phyloP scores from a whole-genome alignment of 2,329 filamentous ascomycete species.

The Ascochyta lentis region DNA sequence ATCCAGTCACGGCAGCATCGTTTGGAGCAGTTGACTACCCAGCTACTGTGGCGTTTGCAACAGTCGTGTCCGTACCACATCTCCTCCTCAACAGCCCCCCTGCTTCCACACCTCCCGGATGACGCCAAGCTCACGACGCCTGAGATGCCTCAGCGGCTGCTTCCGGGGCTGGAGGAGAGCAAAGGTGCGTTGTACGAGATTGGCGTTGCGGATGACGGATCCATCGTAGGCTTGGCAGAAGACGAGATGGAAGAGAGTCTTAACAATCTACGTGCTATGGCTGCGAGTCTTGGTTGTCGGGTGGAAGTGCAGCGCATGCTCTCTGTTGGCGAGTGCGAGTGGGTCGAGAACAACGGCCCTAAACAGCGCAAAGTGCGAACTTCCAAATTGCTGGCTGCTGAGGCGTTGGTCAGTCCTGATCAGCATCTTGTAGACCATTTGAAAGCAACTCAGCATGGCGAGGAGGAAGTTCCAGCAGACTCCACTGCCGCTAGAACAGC shows the following conservation, averaged over 20 bases:
- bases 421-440: conserved; percentile 35
- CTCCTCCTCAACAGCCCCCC: conserved; percentile 75
- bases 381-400: conserved; percentile 79
- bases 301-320: conserved; percentile 84
- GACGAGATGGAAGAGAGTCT: conserved; percentile 95
- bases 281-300: conserved; percentile 85
- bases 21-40: conserved; percentile 90
- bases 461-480: neutral
- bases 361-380: conserved; percentile 23
- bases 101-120: conserved; percentile 78
- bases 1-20: conserved; percentile 80
- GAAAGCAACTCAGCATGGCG: conserved; percentile 18
- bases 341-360: conserved; percentile 59
- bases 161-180: conserved; percentile 87
- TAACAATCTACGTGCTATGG: conserved; percentile 85
- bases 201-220: conserved; percentile 93
- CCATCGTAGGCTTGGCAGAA: conserved; percentile 82
- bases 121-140: conserved; percentile 66
- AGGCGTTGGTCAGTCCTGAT: conserved; percentile 81
- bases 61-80: conserved; percentile 93
- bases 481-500: neutral
- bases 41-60: conserved; percentile 91
- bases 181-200: conserved; percentile 95
- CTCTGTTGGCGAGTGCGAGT: conserved; percentile 84
- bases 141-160: conserved; percentile 60